These are phyloP conservation scores for Leccinum barrowsii DNA, from an alignment of 768 basidiomycete species.

Conservation along the genomic window DNA sequence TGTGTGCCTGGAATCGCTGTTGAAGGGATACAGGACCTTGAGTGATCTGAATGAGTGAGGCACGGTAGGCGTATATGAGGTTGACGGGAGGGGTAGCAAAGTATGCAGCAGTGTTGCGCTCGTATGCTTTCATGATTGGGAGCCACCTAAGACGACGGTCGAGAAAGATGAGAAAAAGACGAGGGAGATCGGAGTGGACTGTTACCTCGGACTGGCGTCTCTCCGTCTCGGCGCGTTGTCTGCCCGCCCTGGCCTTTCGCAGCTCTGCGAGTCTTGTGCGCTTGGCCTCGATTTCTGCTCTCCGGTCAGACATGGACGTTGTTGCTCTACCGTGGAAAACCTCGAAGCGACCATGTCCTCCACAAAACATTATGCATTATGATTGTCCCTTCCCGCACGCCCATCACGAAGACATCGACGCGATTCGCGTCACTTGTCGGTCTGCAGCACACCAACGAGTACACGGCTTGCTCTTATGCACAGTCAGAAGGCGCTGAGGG, in stretches of 20 bases:
- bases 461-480: not conserved
- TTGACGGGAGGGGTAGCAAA: conserved; percentile 96
- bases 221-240: conserved; percentile 54
- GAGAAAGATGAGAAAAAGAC: not conserved
- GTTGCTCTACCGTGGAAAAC: conserved; percentile 10
- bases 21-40: conserved; percentile 59
- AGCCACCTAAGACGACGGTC: conserved; percentile 57
- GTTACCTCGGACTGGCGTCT: conserved; percentile 27
- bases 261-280: conserved; percentile 83
- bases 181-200: not conserved
- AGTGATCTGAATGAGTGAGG: conserved; percentile 74
- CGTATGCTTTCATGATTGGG: conserved; percentile 93
- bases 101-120: conserved; percentile 75
- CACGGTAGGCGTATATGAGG: conserved; percentile 86
- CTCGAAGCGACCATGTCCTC: not conserved
- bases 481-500: conserved; percentile 52
- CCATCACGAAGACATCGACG: conserved; percentile 44
- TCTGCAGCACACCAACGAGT: conserved; percentile 24
- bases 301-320: conserved; percentile 54
- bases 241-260: conserved; percentile 69
- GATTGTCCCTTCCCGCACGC: conserved; percentile 14
- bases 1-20: conserved; percentile 77
- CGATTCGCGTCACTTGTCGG: conserved; percentile 30
- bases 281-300: conserved; percentile 91
- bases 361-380: conserved; percentile 10